These are phyloP conservation scores for Chrysoporthe puriensis DNA, from an alignment of 2,329 filamentous ascomycete species.

Conservation along the genomic window DNA sequence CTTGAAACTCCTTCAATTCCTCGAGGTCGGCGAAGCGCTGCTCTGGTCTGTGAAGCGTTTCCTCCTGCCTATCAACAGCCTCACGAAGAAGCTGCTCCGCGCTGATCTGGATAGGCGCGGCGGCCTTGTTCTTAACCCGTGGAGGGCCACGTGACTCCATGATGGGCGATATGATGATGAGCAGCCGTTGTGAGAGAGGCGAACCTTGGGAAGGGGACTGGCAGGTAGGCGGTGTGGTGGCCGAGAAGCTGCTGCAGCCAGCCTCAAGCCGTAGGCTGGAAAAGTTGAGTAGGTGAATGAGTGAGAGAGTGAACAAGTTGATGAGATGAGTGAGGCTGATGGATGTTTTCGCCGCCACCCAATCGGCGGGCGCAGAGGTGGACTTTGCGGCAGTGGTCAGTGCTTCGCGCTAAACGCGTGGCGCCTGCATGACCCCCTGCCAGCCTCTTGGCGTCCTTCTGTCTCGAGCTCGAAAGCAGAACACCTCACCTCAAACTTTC, in stretches of 20 bases:
- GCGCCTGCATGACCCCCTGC: constrained; percentile 11
- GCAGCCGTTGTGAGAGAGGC: neutral
- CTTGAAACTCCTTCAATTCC: constrained; percentile 97
- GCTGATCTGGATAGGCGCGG: constrained; percentile 88
- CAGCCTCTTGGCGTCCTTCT: neutral
- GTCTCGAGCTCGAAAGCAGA: neutral
- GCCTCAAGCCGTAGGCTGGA: neutral
- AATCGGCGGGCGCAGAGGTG: neutral
- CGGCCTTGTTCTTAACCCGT: constrained; percentile 97
- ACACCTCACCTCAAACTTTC: neutral
- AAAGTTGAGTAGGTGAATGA: neutral
- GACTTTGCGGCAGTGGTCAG: constrained; percentile 7
- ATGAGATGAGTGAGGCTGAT: constrained; percentile 16
- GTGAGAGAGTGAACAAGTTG: neutral
- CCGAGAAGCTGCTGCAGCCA: neutral
- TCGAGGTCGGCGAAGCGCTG: constrained; percentile 96
- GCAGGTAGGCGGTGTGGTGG: neutral
- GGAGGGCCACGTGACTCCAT: constrained; percentile 96
- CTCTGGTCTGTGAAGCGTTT: constrained; percentile 83
- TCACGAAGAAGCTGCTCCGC: constrained; percentile 97
- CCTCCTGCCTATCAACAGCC: constrained; percentile 95
- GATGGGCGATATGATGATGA: constrained; percentile 37
- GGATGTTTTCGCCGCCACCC: constrained; percentile 19
- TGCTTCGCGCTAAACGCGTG: constrained; percentile 22
- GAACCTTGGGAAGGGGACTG: neutral